These are phyloP conservation scores for Filobasidium wieringae DNA, from an alignment of 768 basidiomycete genomes.

Conservation along the genomic window DNA sequence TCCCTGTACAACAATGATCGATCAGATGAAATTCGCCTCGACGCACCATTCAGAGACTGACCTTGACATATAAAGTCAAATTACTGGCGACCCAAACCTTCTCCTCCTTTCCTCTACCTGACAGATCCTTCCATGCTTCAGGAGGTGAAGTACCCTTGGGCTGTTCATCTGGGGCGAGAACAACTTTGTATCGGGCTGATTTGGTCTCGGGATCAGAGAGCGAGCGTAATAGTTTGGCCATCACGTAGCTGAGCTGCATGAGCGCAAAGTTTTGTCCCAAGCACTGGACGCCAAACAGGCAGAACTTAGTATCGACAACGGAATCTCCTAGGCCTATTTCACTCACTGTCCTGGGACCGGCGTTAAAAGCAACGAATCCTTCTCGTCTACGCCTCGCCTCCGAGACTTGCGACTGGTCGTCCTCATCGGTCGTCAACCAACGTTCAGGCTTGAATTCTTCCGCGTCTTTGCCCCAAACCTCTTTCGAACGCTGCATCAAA, in stretches of 20 bases:
- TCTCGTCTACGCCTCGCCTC: constrained; percentile 12
- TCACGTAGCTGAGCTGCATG: constrained; percentile 21
- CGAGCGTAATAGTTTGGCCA: no score
- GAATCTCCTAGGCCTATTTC: not conserved
- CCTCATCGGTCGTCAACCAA: constrained; percentile 51
- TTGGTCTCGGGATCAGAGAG: no score
- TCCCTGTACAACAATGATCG: no score
- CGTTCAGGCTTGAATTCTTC: constrained; percentile 67
- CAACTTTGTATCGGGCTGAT: constrained; percentile 11
- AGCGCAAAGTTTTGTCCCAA: constrained; percentile 32
- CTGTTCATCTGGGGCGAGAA: constrained; percentile 21
- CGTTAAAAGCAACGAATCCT: constrained; percentile 23
- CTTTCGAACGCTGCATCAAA: constrained; percentile 55
- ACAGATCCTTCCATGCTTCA: constrained; percentile 13
- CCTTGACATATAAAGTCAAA: constrained; percentile 31
- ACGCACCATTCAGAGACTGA: constrained; percentile 19
- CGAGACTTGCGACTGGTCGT: constrained; percentile 26
- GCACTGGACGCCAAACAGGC: constrained; percentile 16
- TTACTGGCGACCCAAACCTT: constrained; percentile 26
- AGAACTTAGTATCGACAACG: not conserved
- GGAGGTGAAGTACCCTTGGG: constrained; percentile 18
- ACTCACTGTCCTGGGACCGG: constrained; percentile 32
- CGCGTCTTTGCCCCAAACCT: constrained; percentile 63
- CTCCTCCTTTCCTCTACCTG: constrained; percentile 23
- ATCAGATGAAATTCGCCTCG: no score